Evolutionary conservation across 2,329 filamentous ascomycete species (phyloP), one percentile per base, ranked within the genome.

Genomic region (Aureobasidium mangrovei): DNA sequence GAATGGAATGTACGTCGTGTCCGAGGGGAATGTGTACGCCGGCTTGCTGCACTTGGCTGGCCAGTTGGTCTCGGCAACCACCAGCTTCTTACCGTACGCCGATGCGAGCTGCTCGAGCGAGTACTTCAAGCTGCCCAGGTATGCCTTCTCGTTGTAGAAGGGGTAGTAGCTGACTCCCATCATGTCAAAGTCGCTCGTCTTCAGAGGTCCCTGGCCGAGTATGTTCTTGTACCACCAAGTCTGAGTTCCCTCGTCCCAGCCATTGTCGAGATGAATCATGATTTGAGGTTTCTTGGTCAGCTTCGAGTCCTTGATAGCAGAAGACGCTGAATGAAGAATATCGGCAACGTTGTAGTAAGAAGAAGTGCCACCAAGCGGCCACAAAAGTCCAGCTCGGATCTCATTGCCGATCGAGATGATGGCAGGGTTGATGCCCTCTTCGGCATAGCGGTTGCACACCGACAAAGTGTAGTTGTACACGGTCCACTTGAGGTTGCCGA

Each of bases 331-430:
- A 58, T 61, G 67, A 29, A 68, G 59, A 5, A 69, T 54, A 18
- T 64, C 61, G 9, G 66, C 65, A 38, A 67, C 64, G 56, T 68
- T 68, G 18, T 63, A 57, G 4, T 69, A 60, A 48, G 60, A 63
- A 4, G 65, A 58, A 31, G 64, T 61, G 31, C 64, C 56, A 28
- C 67, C 68, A 0, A 63, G 53, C 2, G 68, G 68, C 62, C 65
- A 70, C 42, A 70, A 60, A 51, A 68, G 59, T 18, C 68, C 68
- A 42, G 62, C 60, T 10, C 64, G 61, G 58, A 70, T 68, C 60
- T 70, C 68, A 48, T 70, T 70, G 31, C 68, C 68, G 18, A 70
- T 63, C 4, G 61, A 70, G 3, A 76, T 70, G 29, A 73, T 65
- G 31, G 60, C 62, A 24, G 72, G 62, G 24, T 65, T 59, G 39